phyloP scores from a whole-genome alignment of 345 rosid species.

The Rhizophora apiculata region DNA sequence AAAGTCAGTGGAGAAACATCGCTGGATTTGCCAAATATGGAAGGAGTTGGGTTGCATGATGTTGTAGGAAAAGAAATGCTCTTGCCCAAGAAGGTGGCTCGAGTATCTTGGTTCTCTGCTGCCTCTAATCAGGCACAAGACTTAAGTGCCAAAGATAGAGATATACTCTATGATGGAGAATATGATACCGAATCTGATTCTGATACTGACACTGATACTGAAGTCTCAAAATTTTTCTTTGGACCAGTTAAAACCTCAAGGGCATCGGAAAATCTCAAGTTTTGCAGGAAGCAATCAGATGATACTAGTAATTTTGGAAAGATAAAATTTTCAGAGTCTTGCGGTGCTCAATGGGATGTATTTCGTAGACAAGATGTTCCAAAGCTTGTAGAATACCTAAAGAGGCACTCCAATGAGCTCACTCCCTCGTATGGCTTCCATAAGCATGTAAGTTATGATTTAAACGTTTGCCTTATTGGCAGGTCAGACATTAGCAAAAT shows the following conservation, averaged over 20 bases:
- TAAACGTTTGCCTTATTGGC: slow-evolving; percentile 6
- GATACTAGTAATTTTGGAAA: slow-evolving; percentile 17
- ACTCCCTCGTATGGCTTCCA: slow-evolving; percentile 27
- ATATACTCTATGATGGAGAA: slow-evolving; percentile 29
- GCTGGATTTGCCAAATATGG: slow-evolving; percentile 27
- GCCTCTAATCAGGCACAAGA: slow-evolving; percentile 23
- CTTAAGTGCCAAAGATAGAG: slow-evolving; percentile 21
- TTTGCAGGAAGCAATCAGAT: slow-evolving; percentile 31
- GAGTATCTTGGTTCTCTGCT: slow-evolving; percentile 40
- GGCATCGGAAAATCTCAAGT: slow-evolving; percentile 30
- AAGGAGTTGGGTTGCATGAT: slow-evolving; percentile 29
- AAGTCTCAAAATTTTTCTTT: slow-evolving; percentile 35
- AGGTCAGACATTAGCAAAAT: slow-evolving; percentile 8
- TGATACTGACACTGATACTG: slow-evolving; percentile 43
- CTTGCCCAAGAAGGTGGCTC: slow-evolving; percentile 31
- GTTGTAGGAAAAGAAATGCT: slow-evolving; percentile 30
- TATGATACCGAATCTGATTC: slow-evolving; percentile 37
- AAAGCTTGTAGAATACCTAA: slow-evolving; percentile 70
- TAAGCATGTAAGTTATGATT: slow-evolving; percentile 53
- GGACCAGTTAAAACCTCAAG: slow-evolving; percentile 29
- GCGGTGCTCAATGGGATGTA: slow-evolving; percentile 93
- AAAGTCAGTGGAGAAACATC: slow-evolving; percentile 26
- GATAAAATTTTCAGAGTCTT: slow-evolving; percentile 39
- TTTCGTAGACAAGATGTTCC: slow-evolving; percentile 89
- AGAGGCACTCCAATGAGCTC: slow-evolving; percentile 64